These are phyloP conservation scores for Saccharomyces uvarum DNA, from an alignment of 1,139 yeast genomes.

Conservation along the genomic window DNA sequence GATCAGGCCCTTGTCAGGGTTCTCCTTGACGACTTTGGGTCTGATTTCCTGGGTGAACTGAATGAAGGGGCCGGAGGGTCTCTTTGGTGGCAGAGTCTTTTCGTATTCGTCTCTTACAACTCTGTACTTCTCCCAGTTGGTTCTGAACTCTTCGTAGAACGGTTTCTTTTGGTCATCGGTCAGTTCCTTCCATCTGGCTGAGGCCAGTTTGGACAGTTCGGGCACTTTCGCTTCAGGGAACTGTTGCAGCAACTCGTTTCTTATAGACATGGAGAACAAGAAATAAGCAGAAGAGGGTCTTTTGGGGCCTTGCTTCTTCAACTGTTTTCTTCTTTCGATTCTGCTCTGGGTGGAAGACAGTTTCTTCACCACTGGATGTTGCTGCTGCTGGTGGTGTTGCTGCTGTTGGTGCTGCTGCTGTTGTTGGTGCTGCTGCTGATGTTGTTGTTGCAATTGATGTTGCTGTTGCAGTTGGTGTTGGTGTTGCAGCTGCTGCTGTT, in stretches of 20 bases:
- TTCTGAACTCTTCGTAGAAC: conserved; percentile 29
- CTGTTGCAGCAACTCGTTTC: conserved; percentile 27
- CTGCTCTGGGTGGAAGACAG: conserved; percentile 32
- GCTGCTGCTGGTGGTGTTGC: conserved; percentile 3
- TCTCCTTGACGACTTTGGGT: conserved; percentile 28
- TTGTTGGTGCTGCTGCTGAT: conserved; percentile 6
- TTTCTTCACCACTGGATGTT: conserved; percentile 17
- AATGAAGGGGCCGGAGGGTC: conserved; percentile 34
- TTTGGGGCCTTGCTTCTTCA: conserved; percentile 33
- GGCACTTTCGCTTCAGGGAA: conserved; percentile 33
- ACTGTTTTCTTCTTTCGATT: conserved; percentile 30
- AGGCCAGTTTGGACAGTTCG: conserved; percentile 31
- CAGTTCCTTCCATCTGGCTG: conserved; percentile 32
- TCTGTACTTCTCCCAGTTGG: conserved; percentile 32
- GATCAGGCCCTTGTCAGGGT: conserved; percentile 31
- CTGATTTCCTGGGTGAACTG: conserved; percentile 31
- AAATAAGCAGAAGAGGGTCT: conserved; percentile 35
- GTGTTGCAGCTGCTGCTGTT: conserved; percentile 10
- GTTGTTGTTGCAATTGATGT: conserved; percentile 7
- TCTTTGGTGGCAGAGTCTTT: conserved; percentile 32
- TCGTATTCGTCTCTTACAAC: conserved; percentile 31
- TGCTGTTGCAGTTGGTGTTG: conserved; percentile 9
- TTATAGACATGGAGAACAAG: conserved; percentile 31
- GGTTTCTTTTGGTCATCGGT: conserved; percentile 32
- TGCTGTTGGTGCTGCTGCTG: conserved; percentile 3